phyloP scores from a whole-genome alignment of 768 basidiomycete genomes.

The Podaxis mareebaensis region DNA sequence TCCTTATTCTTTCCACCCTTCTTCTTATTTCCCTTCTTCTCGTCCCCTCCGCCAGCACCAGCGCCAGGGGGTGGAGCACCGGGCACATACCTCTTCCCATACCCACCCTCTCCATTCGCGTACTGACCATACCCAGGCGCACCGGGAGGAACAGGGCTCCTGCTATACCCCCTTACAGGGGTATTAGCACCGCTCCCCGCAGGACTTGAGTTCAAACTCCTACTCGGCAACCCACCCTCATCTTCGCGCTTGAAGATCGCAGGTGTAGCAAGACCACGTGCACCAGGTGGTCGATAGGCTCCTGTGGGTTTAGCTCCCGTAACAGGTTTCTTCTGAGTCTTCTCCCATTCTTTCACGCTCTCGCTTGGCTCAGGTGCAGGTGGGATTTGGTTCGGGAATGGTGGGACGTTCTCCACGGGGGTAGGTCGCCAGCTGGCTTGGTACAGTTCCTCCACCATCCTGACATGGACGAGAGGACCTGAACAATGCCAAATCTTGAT shows the following conservation, averaged over 20 bases:
- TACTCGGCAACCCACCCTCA: constrained; percentile 69
- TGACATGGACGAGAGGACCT: constrained; percentile 84
- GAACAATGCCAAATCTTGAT: constrained; percentile 95
- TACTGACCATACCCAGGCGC: constrained; percentile 41
- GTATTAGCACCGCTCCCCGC: constrained; percentile 53
- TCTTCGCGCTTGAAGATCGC: constrained; percentile 91
- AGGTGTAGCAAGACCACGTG: constrained; percentile 86
- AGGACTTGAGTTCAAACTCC: constrained; percentile 17
- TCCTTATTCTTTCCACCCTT: constrained; percentile 45
- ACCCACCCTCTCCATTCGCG: constrained; percentile 32
- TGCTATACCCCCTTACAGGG: constrained; percentile 59
- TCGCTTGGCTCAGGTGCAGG: constrained; percentile 64
- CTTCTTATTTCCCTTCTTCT: constrained; percentile 58
- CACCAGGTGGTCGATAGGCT: constrained; percentile 93
- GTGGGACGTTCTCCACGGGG: constrained; percentile 60
- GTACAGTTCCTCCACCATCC: constrained; percentile 85
- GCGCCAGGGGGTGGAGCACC: constrained; percentile 56
- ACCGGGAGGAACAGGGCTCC: constrained; percentile 55
- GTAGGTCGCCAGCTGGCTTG: constrained; percentile 84
- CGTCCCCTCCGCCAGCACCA: constrained; percentile 42
- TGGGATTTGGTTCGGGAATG: constrained; percentile 70
- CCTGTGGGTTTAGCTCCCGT: constrained; percentile 67
- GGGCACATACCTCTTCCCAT: constrained; percentile 65
- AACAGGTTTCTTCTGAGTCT: constrained; percentile 48
- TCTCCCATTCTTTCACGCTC: constrained; percentile 51